Percentiles rank a stretch among this genome's conserved stretches.
Evolutionary conservation across 768 basidiomycete genomes (phyloP).

Genomic region (Tulasnella sp.): DNA sequence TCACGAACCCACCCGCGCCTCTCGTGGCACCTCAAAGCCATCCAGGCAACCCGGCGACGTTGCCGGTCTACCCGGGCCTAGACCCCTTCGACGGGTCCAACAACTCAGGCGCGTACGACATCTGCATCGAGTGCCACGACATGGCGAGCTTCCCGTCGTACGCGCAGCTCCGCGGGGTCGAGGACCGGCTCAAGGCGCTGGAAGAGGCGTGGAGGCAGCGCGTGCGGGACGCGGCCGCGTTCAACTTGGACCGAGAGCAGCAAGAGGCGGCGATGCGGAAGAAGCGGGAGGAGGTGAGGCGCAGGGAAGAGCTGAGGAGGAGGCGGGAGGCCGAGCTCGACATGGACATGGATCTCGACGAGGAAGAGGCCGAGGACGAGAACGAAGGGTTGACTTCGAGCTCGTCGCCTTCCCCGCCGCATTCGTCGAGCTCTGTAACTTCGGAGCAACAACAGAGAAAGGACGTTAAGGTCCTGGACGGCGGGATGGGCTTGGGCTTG

Average conservation of each 20-base stretch:
- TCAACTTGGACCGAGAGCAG: constrained; percentile 10
- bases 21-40: neutral
- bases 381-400: neutral
- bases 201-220: constrained; percentile 49
- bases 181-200: constrained; percentile 58
- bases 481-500: neutral
- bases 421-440: too few species aligned
- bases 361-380: neutral
- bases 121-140: constrained; percentile 84
- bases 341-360: constrained; percentile 8
- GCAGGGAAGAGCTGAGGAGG: neutral
- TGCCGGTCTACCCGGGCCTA: constrained; percentile 16
- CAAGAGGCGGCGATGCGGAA: neutral
- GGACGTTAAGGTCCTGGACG: constrained; percentile 7
- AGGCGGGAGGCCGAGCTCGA: neutral
- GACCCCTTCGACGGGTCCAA: constrained; percentile 32
- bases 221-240: constrained; percentile 14
- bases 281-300: constrained; percentile 16
- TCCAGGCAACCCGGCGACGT: constrained; percentile 11
- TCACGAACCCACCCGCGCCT: neutral
- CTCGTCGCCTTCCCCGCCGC: neutral
- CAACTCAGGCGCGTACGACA: constrained; percentile 54
- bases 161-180: constrained; percentile 56
- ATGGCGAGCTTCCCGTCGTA: constrained; percentile 60
- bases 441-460: neutral